Evolutionary conservation across 192 early-diverging fungal genomes (phyloP).

Genomic region (Coemansia sp.): DNA sequence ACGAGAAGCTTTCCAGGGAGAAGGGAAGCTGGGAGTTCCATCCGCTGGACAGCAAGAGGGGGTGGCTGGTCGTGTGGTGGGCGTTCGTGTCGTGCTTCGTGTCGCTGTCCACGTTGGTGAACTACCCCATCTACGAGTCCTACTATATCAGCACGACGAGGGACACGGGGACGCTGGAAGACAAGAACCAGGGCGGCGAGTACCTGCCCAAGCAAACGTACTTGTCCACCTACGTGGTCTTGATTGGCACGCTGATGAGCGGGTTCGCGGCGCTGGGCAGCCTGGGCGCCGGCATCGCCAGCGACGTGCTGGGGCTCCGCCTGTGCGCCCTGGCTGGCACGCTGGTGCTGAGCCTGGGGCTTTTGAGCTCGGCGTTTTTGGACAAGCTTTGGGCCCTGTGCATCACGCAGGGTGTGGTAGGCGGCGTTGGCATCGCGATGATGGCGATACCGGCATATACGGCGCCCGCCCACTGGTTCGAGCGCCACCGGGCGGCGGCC

Average conservation of each 20-base stretch:
- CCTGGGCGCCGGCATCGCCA: slow-evolving; percentile 19
- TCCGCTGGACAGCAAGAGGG: slow-evolving; percentile 9
- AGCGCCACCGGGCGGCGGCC: slow-evolving; percentile 46
- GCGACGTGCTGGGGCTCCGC: slow-evolving; percentile 17
- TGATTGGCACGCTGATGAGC: slow-evolving; percentile 34
- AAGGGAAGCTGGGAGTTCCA: slow-evolving; percentile 31
- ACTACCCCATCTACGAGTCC: slow-evolving; percentile 32
- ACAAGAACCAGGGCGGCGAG: slow-evolving; percentile 3
- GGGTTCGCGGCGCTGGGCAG: slow-evolving; percentile 19
- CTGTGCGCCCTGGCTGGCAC: slow-evolving; percentile 28
- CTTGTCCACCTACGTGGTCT: slow-evolving; percentile 12
- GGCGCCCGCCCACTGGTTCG: slow-evolving; percentile 56
- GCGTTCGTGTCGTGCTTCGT: slow-evolving; percentile 26
- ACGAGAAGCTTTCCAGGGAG: slow-evolving; percentile 1
- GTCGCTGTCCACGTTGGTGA: slow-evolving; percentile 32
- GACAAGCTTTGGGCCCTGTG: slow-evolving; percentile 56
- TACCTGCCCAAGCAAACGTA: no score
- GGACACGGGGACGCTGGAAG: not conserved
- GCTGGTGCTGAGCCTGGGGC: slow-evolving; percentile 33
- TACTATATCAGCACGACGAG: slow-evolving; percentile 16
- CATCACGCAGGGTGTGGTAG: slow-evolving; percentile 59
- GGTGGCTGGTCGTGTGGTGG: slow-evolving; percentile 26
- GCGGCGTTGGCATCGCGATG: slow-evolving; percentile 49
- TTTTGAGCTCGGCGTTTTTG: slow-evolving; percentile 56
- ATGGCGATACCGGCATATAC: slow-evolving; percentile 51